phyloP scores from a whole-genome alignment of 345 rosid genomes.

The Boechera divaricarpa region DNA sequence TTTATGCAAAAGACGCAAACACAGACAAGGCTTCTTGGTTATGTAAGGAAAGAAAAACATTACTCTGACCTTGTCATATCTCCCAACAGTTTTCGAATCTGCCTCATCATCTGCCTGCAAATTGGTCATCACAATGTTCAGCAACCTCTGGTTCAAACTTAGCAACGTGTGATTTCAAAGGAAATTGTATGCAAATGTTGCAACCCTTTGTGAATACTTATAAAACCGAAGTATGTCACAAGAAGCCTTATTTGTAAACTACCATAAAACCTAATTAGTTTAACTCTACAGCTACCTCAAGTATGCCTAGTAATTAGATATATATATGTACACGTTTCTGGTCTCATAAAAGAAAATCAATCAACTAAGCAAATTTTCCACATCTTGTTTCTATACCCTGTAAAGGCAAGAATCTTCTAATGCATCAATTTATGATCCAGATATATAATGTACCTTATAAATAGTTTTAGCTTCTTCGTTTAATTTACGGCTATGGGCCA shows the following conservation, averaged over 20 bases:
- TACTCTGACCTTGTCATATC: conserved; percentile 45
- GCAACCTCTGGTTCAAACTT: conserved; percentile 25
- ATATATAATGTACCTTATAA: conserved; percentile 33
- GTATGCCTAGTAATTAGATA: not conserved
- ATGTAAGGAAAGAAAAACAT: not conserved
- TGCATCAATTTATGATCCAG: not conserved
- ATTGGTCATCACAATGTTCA: conserved; percentile 25
- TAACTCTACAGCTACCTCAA: conserved; percentile 17
- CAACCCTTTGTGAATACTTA: not conserved
- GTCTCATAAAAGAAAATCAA: conserved; percentile 1
- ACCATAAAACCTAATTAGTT: conserved; percentile 15
- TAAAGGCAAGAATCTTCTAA: not conserved
- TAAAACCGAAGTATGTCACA: conserved; percentile 6
- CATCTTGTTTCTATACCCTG: not conserved
- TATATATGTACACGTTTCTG: not conserved
- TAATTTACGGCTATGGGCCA: conserved; percentile 32
- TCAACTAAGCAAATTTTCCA: conserved; percentile 19
- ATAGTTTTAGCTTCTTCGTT: conserved; percentile 31
- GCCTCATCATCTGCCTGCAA: conserved; percentile 52
- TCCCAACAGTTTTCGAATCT: conserved; percentile 46
- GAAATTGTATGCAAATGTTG: conserved; percentile 5
- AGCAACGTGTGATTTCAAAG: not conserved
- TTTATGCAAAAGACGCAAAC: not conserved
- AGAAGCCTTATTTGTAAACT: not conserved
- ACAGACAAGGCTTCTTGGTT: conserved; percentile 1